phyloP scores from a whole-genome alignment of 768 basidiomycete species.

The Rubroboletus pulcherrimus region DNA sequence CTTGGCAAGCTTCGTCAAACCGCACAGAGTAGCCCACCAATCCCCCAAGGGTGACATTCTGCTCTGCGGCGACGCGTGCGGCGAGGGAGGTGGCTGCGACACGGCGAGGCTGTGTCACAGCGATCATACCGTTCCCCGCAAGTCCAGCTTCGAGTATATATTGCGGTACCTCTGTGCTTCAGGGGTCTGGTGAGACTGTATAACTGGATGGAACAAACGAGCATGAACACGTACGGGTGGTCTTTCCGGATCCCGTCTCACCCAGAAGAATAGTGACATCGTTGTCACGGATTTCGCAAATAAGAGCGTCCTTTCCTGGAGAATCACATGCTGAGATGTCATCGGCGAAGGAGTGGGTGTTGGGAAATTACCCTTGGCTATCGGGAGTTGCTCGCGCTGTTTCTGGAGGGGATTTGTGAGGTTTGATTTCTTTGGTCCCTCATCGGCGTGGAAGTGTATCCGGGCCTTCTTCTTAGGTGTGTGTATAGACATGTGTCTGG shows the following conservation, averaged over 20 bases:
- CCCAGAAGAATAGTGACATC: constrained; percentile 89
- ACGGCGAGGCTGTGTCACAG: constrained; percentile 90
- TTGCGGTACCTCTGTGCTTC: constrained; percentile 85
- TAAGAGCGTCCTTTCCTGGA: constrained; percentile 69
- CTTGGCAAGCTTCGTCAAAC: constrained; percentile 78
- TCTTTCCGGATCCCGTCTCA: constrained; percentile 98
- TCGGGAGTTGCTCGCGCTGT: constrained; percentile 70
- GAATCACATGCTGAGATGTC: not conserved
- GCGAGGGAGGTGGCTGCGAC: constrained; percentile 97
- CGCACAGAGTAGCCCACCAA: constrained; percentile 93
- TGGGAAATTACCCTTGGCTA: constrained; percentile 56
- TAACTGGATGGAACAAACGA: not conserved
- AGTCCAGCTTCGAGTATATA: constrained; percentile 85
- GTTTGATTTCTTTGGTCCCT: constrained; percentile 9
- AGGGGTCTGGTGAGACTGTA: constrained; percentile 21
- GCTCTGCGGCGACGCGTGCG: constrained; percentile 82
- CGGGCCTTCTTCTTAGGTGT: constrained; percentile 28
- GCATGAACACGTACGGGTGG: constrained; percentile 74
- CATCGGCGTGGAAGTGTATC: constrained; percentile 22
- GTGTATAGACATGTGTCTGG: constrained; percentile 17
- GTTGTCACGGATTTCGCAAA: constrained; percentile 69
- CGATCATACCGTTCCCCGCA: constrained; percentile 70
- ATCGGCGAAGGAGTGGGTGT: not conserved
- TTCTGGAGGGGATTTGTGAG: constrained; percentile 43
- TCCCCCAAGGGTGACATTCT: constrained; percentile 64